These are phyloP conservation scores for Globisporangium middletonii DNA, from an alignment of 352 stramenopile genomes.

Conservation along the genomic window DNA sequence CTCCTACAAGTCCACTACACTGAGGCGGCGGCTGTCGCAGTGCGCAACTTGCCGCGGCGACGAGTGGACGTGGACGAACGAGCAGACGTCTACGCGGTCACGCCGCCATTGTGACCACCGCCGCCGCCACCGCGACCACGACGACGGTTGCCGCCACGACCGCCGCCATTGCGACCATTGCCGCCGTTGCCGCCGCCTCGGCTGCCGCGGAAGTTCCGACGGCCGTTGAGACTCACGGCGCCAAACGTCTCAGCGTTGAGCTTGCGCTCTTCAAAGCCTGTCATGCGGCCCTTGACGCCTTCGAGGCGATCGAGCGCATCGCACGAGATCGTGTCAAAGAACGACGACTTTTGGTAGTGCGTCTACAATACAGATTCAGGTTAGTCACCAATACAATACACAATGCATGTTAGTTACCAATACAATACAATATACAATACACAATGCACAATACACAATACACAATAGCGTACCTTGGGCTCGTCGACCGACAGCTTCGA, in stretches of 20 bases:
- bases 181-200: constrained; percentile 36
- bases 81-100: constrained; percentile 2
- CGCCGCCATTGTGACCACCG: constrained; percentile 20
- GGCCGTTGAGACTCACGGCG: constrained; percentile 79
- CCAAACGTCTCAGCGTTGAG: constrained; percentile 89
- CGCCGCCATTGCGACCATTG: constrained; percentile 25
- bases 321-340: constrained; percentile 89
- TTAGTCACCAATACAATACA: neutral
- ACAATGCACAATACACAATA: neutral
- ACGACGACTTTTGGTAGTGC: constrained; percentile 86
- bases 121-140: constrained; percentile 16
- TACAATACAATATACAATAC: neutral
- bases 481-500: constrained; percentile 55
- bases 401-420: neutral
- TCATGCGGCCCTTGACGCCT: constrained; percentile 61
- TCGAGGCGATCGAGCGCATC: constrained; percentile 80
- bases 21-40: too few species aligned
- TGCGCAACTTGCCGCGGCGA: neutral
- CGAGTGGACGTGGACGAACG: neutral
- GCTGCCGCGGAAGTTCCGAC: constrained; percentile 65
- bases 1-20: neutral
- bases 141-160: constrained; percentile 14
- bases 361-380: constrained; percentile 15
- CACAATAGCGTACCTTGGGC: constrained; percentile 17
- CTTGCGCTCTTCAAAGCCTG: constrained; percentile 70